These are phyloP conservation scores for Thalassiosira profunda DNA, from an alignment of 108 stramenopile species.

Conservation along the genomic window DNA sequence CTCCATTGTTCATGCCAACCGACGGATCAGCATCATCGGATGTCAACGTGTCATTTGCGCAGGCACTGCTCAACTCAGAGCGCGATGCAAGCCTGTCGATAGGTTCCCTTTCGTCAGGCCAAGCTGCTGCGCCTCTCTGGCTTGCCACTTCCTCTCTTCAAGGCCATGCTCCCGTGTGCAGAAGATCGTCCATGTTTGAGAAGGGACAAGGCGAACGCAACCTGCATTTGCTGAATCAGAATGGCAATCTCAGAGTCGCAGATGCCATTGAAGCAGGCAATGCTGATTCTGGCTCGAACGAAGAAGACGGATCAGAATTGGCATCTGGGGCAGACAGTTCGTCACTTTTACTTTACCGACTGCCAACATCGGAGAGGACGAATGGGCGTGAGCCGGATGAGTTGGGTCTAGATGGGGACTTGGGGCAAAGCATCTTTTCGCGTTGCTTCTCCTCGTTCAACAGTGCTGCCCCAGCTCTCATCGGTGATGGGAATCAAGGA, in stretches of 20 bases:
- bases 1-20: conserved; percentile 3
- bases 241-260: too few species aligned
- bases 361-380: not conserved
- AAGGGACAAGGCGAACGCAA: too few species aligned
- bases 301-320: too few species aligned
- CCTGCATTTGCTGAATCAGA: too few species aligned
- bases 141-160: too few species aligned
- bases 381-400: conserved; percentile 9
- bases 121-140: not conserved
- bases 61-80: conserved; percentile 10
- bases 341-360: too few species aligned
- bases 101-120: not conserved
- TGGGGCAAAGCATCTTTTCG: conserved; percentile 18
- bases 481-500: conserved; percentile 63
- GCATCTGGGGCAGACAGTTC: too few species aligned
- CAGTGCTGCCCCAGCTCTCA: not conserved
- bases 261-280: too few species aligned
- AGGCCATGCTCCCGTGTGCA: too few species aligned
- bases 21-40: not conserved
- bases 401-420: conserved; percentile 1
- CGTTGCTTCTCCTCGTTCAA: conserved; percentile 20
- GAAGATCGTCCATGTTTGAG: too few species aligned
- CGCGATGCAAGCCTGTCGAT: too few species aligned
- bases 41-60: not conserved
- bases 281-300: too few species aligned